Base-by-base conservation (phyloP, 1,284 basidiomycete genomes). In the Apiotrichum akiyoshidainum region DNA sequence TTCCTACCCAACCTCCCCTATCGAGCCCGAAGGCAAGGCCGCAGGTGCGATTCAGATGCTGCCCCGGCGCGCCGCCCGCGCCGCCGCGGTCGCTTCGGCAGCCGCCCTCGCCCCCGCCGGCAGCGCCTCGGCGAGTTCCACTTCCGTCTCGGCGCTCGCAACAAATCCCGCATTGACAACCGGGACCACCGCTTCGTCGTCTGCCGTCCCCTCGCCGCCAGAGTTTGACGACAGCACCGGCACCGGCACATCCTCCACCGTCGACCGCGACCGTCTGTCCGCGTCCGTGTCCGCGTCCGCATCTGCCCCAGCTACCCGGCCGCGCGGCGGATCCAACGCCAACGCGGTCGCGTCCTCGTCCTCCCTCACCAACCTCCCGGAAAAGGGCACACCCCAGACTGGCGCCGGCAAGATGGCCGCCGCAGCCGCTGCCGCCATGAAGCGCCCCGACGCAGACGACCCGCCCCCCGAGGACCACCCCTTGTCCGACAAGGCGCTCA, bases 321-420 rank as follows among this genome's bases (percentile, higher is more conserved):
- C 37, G 33, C 39, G 37, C 26, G 35, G 16, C 39, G 7, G 17
- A 11, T 37, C 37, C 37, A 37, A 11, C 14, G 4, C 37, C 19
- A 16, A n/a, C 21, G 19, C 47, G 19, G 42, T 42, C 2, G 34
- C 49, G 9, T 31, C 45, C 19, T 46, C 37, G 48, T 19, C 57
- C 10, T 41, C 51, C 12, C 16, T 39, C 45, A 11, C n/a, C 42
- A 39, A 39, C 26, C 19, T 34, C 8, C 13, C 48, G 9, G 42
- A 44, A 21, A 44, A 44, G 42, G 19, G 42, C 8, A 70, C 69
- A 2, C 74, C 70, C 5, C 66, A 68, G 54, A 76, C 74, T 37
- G 74, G 74, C 1, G 68, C 62, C 11, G 66, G 67, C 35, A 71
- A 69, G 55, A 72, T 72, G 70, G 72, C 72, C 6, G 70, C 69